Conservation (phyloP, 140 eudicot genomes). For the Cichorium intybus region DNA sequence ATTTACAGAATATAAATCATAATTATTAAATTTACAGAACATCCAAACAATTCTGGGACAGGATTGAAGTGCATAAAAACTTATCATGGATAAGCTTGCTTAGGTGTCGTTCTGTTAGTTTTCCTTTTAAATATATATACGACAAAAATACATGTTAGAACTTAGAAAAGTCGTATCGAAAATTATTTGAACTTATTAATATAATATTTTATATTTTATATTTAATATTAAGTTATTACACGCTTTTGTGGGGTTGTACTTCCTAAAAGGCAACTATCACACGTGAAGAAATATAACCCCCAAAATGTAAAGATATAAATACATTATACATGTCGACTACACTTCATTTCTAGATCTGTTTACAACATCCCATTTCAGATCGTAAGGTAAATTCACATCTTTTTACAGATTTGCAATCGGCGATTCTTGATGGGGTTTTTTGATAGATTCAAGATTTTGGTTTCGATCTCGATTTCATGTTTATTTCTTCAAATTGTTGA, state of each 20-base stretch:
- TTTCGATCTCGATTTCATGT: conserved; percentile 14
- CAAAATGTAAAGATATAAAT: conserved; percentile 25
- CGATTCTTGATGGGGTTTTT: conserved; percentile 16
- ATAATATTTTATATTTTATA: not conserved
- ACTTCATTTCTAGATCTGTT: not conserved
- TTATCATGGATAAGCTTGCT: no score
- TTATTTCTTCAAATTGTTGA: conserved; percentile 11
- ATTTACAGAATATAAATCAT: no score
- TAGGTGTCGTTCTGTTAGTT: no score
- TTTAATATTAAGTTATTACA: not conserved
- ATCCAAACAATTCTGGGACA: no score
- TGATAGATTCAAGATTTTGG: conserved; percentile 7
- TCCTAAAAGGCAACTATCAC: conserved; percentile 4
- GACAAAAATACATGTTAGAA: no score
- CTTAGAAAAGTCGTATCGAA: no score
- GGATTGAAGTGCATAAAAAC: no score
- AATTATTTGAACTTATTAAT: not conserved
- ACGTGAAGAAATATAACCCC: conserved; percentile 18
- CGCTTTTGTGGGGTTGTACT: not conserved
- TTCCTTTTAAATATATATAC: no score
- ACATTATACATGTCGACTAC: not conserved
- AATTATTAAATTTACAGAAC: no score
- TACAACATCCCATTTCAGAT: conserved; percentile 14
- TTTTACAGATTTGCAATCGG: conserved; percentile 5
- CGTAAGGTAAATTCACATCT: conserved; percentile 17